These are phyloP conservation scores for Exserohilum turcica DNA, from an alignment of 2,329 filamentous ascomycete species.

Conservation along the genomic window DNA sequence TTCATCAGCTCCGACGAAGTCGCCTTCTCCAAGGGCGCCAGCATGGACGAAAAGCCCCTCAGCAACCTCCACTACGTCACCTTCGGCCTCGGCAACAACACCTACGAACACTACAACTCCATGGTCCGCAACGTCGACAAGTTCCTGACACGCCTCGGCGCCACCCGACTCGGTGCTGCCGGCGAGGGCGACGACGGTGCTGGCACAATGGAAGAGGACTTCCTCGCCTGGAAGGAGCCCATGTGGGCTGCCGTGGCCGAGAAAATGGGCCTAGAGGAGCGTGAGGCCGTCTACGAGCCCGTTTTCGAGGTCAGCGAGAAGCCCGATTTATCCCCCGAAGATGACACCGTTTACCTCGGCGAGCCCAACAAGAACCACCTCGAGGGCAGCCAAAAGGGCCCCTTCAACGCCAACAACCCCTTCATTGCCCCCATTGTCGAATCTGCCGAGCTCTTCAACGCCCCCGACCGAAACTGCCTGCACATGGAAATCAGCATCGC, in stretches of 20 bases:
- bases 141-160: conserved; percentile 80
- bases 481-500: conserved; percentile 94
- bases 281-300: conserved; percentile 94
- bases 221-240: conserved; percentile 97
- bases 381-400: conserved; percentile 79
- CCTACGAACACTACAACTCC: conserved; percentile 98
- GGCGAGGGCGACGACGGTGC: conserved; percentile 97
- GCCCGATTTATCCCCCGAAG: conserved; percentile 73
- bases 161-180: conserved; percentile 79
- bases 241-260: conserved; percentile 91
- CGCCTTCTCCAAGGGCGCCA: conserved; percentile 73
- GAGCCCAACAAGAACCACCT: conserved; percentile 97
- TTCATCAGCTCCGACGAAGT: conserved; percentile 85
- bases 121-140: conserved; percentile 94
- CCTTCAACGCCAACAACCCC: conserved; percentile 95
- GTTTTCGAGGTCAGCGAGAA: conserved; percentile 82
- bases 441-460: conserved; percentile 87
- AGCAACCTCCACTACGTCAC: conserved; percentile 87
- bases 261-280: conserved; percentile 88
- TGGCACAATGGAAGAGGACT: conserved; percentile 99
- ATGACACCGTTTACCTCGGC: conserved; percentile 85
- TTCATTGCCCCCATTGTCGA: conserved; percentile 93
- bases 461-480: conserved; percentile 90
- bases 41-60: conserved; percentile 71
- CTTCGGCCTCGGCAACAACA: conserved; percentile 98